Conservation (phyloP, 345 rosid genomes). For the Jatropha curcas region DNA sequence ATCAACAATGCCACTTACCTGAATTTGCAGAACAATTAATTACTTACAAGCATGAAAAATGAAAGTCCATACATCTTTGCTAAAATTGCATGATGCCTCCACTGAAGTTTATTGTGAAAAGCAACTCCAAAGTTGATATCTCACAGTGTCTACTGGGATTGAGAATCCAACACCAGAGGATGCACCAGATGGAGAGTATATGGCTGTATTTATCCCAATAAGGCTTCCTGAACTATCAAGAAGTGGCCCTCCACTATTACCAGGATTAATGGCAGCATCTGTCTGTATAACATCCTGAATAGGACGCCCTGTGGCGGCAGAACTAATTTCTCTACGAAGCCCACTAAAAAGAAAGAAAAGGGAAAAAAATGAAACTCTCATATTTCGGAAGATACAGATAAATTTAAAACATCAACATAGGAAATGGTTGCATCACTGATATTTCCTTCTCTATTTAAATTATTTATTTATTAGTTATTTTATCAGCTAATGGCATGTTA, state of each 20-base stretch:
- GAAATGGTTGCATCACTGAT: neutral
- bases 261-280: constrained; percentile 98
- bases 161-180: constrained; percentile 99
- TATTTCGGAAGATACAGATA: neutral
- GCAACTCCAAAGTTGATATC: constrained; percentile 27
- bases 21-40: constrained; percentile 20
- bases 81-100: neutral
- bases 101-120: constrained; percentile 6
- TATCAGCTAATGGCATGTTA: neutral
- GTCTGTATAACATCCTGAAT: constrained; percentile 99
- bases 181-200: constrained; percentile 98
- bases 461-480: neutral
- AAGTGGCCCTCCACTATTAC: constrained; percentile 97
- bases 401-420: neutral
- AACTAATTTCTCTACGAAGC: constrained; percentile 90
- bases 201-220: constrained; percentile 94
- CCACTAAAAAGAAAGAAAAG: constrained; percentile 55
- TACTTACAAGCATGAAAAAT: constrained; percentile 3
- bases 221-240: constrained; percentile 90
- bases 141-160: constrained; percentile 95
- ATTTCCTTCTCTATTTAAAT: neutral
- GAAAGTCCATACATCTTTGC: neutral
- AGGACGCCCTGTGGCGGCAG: constrained; percentile 98
- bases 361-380: constrained; percentile 19
- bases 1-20: constrained; percentile 92